These are phyloP conservation scores for Acorus calamus DNA, from an alignment of 106 monocot species.

Conservation along the genomic window DNA sequence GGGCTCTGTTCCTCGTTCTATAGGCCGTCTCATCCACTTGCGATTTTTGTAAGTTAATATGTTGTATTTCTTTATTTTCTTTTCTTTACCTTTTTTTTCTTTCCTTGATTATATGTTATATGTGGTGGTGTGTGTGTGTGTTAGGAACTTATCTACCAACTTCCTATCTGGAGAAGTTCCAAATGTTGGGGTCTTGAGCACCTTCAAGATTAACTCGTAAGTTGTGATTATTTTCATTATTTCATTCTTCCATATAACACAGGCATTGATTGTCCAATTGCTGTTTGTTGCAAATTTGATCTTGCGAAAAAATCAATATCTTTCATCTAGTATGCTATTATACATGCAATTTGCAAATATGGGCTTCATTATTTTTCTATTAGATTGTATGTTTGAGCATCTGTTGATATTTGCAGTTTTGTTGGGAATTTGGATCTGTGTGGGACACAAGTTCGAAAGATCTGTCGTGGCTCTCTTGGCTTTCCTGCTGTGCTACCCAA, in stretches of 20 bases:
- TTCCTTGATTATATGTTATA: not conserved
- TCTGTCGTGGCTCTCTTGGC: slow-evolving; percentile 60
- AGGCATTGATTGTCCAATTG: no score
- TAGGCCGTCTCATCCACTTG: slow-evolving; percentile 49
- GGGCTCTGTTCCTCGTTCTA: slow-evolving; percentile 74
- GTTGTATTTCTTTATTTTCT: not conserved
- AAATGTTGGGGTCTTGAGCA: slow-evolving; percentile 68
- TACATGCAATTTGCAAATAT: no score
- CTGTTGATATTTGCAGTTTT: slow-evolving; percentile 38
- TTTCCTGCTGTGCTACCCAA: slow-evolving; percentile 87
- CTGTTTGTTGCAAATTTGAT: no score
- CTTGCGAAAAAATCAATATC: no score
- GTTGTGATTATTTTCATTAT: slow-evolving; percentile 1
- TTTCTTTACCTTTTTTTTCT: not conserved
- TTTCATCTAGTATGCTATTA: no score
- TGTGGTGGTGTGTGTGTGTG: not conserved
- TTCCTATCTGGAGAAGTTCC: slow-evolving; percentile 97
- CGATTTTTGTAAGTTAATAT: slow-evolving; percentile 63
- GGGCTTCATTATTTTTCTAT: no score
- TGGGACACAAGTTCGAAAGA: slow-evolving; percentile 65
- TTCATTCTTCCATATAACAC: not conserved
- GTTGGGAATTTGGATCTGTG: slow-evolving; percentile 90
- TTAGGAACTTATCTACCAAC: slow-evolving; percentile 88
- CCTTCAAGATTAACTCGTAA: slow-evolving; percentile 86
- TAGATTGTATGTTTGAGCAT: no score